Evolutionary conservation across 2,329 filamentous ascomycete genomes (phyloP), one percentile per base, ranked within the genome.

Genomic region (Neophaeococcomyces aloes): DNA sequence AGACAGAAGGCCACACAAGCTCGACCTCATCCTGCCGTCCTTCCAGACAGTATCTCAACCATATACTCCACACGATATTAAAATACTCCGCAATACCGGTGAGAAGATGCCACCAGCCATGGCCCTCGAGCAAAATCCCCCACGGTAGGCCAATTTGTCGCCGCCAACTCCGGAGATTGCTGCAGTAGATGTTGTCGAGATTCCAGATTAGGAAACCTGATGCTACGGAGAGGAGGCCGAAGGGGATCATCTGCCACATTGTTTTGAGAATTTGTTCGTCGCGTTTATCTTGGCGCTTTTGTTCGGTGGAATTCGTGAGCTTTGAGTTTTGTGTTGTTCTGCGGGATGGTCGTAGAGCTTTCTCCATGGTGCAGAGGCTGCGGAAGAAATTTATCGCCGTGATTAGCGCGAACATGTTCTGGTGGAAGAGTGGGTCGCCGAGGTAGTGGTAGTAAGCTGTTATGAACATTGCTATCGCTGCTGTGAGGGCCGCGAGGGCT

Each of bases 391-490:
- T 77, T 25, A 78, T 67, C 3, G 72, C 71, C 1, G 84, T 91
- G 27, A 91, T 65, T 4, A 82, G 57, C 2, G 78, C 83, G 54
- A 86, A 91, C 3, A 79, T 80, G 47, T 78, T 79, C 59, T 91
- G 84, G 63, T 91, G 86, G 61, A 91, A 91, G 1, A 76, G 68
- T 0, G 86, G 84, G 52, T 91, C 79, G 58, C 87, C 84, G n/a
- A 86, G 78, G 49, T 83, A 76, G 57, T 86, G 81, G 63, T 91
- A 91, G 62, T 82, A 75, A 29, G 82, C 70, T n/a, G 85, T 89
- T 59, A 91, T 86, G 55, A 81, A 83, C 21, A 72, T 46, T 3
- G 69, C 64, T 15, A 75, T 58, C 2, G 56, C 44, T 21, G 23
- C 14, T n/a, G 29, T 31, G n/a, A 45, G 69, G 37, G 79, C 67